Percentiles rank a stretch among this genome's conserved stretches.
Conservation (phyloP, 192 early-diverging fungal genomes). For the Phlyctochytrium arcticum region DNA sequence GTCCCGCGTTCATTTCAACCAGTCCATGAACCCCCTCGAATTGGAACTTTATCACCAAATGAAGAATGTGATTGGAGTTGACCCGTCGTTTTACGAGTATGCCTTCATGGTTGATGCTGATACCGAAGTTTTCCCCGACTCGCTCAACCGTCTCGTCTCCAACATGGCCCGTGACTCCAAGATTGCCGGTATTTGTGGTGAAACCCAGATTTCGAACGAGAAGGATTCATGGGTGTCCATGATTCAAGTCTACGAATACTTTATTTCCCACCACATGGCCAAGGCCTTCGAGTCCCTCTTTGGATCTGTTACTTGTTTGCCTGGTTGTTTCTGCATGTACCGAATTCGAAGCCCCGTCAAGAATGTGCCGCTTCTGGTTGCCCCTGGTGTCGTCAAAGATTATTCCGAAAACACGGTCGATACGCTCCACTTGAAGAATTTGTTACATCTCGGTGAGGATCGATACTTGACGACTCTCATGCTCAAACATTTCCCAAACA, state of each 20-base stretch:
- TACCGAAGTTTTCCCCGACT: slow-evolving; percentile 78
- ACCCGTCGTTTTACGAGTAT: slow-evolving; percentile 93
- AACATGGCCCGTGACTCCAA: slow-evolving; percentile 84
- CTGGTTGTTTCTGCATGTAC: slow-evolving; percentile 99
- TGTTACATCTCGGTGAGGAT: slow-evolving; percentile 94
- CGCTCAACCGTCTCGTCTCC: slow-evolving; percentile 87
- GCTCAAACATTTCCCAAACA: slow-evolving; percentile 96
- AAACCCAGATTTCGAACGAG: slow-evolving; percentile 90
- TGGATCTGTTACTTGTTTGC: slow-evolving; percentile 61
- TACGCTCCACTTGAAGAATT: slow-evolving; percentile 96
- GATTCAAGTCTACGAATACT: slow-evolving; percentile 91
- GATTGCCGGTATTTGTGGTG: slow-evolving; percentile 93
- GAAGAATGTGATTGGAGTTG: no score
- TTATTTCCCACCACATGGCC: slow-evolving; percentile 52
- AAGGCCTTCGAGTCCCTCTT: slow-evolving; percentile 67
- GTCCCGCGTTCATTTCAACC: slow-evolving; percentile 93
- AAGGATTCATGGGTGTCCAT: slow-evolving; percentile 93
- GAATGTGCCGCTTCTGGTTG: slow-evolving; percentile 73
- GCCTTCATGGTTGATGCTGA: slow-evolving; percentile 99
- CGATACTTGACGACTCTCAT: slow-evolving; percentile 94
- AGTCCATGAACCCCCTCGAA: slow-evolving; percentile 91
- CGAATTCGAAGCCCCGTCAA: slow-evolving; percentile 80
- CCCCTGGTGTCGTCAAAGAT: slow-evolving; percentile 73
- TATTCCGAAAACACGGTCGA: slow-evolving; percentile 91
- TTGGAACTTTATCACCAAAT: slow-evolving; percentile 98